phyloP scores from a whole-genome alignment of 768 basidiomycete genomes.

The Cystoderma amianthinum region DNA sequence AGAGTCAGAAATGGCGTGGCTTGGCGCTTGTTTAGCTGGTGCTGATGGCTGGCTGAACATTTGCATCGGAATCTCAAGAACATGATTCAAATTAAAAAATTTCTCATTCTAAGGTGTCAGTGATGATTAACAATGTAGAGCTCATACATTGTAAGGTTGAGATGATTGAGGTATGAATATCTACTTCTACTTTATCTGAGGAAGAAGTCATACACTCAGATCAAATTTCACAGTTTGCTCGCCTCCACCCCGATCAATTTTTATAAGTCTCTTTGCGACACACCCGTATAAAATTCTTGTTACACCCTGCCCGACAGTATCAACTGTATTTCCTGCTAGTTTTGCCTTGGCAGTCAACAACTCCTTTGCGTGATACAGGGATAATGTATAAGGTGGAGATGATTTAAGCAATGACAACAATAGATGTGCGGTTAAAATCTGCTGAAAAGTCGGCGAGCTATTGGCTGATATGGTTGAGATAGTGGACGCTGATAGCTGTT shows the following conservation, averaged over 20 bases:
- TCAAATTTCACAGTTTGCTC: constrained; percentile 77
- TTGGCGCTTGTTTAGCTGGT: constrained; percentile 86
- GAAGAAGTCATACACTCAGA: too few species aligned
- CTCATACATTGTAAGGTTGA: too few species aligned
- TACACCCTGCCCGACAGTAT: constrained; percentile 33
- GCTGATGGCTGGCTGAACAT: constrained; percentile 96
- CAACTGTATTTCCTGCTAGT: constrained; percentile 19
- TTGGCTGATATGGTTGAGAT: constrained; percentile 37
- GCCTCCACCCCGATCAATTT: constrained; percentile 68
- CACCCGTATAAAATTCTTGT: constrained; percentile 68
- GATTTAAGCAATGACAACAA: constrained; percentile 51
- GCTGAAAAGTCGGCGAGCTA: constrained; percentile 50
- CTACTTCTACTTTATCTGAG: too few species aligned
- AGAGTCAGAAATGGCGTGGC: constrained; percentile 90
- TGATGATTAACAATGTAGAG: too few species aligned
- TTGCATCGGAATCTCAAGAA: constrained; percentile 57
- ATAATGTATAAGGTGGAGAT: constrained; percentile 46
- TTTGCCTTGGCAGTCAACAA: constrained; percentile 38
- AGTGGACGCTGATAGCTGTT: constrained; percentile 40
- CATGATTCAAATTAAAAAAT: too few species aligned
- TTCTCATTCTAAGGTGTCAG: too few species aligned
- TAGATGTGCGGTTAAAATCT: constrained; percentile 65
- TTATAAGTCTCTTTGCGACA: constrained; percentile 74
- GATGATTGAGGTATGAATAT: too few species aligned
- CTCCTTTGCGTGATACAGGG: constrained; percentile 58